A percentile compares a stretch with the other conserved stretches of the same genome.
phyloP scores from a whole-genome alignment of 1,139 yeast genomes.

The Blastobotrys indianensis region DNA sequence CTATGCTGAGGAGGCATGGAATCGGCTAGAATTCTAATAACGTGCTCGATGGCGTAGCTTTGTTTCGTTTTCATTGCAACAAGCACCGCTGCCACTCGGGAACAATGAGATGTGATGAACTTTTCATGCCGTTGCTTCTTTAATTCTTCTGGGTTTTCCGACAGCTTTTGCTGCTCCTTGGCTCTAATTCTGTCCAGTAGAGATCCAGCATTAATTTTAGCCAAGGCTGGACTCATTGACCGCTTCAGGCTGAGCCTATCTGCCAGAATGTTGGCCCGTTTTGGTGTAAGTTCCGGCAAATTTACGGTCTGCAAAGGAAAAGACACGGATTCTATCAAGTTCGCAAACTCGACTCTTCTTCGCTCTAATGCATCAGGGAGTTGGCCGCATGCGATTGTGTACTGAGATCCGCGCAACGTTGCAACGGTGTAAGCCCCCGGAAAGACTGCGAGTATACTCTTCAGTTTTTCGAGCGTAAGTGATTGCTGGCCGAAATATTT shows the following conservation, averaged over 20 bases:
- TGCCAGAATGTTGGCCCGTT: slow-evolving; percentile 14
- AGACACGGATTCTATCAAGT: not conserved
- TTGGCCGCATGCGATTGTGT: not conserved
- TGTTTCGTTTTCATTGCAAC: slow-evolving; percentile 14
- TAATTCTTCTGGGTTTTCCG: slow-evolving; percentile 14
- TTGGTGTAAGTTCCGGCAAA: slow-evolving; percentile 7
- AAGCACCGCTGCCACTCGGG: slow-evolving; percentile 20
- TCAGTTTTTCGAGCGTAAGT: slow-evolving; percentile 21
- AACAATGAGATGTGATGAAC: slow-evolving; percentile 26
- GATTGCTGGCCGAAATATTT: slow-evolving; percentile 21
- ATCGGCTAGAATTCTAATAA: slow-evolving; percentile 9
- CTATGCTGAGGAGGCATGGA: slow-evolving; percentile 5
- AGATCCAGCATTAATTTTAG: slow-evolving; percentile 17
- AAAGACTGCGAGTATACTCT: slow-evolving; percentile 25
- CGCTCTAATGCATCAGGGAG: slow-evolving; percentile 3
- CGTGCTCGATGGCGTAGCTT: slow-evolving; percentile 13
- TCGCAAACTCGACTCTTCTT: not conserved
- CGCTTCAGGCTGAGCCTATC: slow-evolving; percentile 13
- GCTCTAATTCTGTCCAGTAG: slow-evolving; percentile 32
- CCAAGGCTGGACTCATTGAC: slow-evolving; percentile 2
- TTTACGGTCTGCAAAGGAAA: slow-evolving; percentile 3
- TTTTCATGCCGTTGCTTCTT: slow-evolving; percentile 13
- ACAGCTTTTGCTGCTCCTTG: slow-evolving; percentile 24
- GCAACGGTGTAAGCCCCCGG: slow-evolving; percentile 19
- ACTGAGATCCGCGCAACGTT: slow-evolving; percentile 10